Base-by-base conservation (phyloP, 164 flowering plant species). In the Malania oleifera region DNA sequence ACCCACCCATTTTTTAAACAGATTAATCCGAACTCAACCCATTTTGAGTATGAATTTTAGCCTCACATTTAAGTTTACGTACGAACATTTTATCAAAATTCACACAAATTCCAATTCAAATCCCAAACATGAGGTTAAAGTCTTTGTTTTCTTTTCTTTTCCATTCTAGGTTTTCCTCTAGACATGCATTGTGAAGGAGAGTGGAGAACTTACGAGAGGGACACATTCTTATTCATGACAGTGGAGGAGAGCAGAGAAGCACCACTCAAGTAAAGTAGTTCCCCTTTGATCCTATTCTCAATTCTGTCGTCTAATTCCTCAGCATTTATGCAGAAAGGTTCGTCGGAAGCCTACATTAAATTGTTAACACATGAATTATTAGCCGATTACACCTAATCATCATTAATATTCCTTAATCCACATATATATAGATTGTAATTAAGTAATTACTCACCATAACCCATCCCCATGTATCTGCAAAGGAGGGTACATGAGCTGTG, bases 401-500 rank as follows among this genome's bases (percentile, higher is more conserved):
- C 18, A 18, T 10, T 5, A 43, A 12, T 43, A 39, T 43, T 17
- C 5, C 17, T 4, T 5, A 18, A 12, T 43, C 1, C 1, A 5
- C 46, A 4, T 34, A 12, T 34, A 34, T n/a, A n/a, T n/a, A n/a
- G n/a, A n/a, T n/a, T n/a, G 10, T 43, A 1, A 10, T 4, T 17
- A 43, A 24, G 0, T 17, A 5, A 1, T 24, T 50, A 57, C 77
- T 61, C 63, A 90, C 97, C 83, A 87, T 86, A 39, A 90, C 91
- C 97, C 97, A 91, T 39, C 97, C 97, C 97, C 97, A 91, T 8
- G 87, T 84, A 63, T 91, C 96, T 7, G 87, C 97, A 65, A 82
- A 91, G 28, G 97, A 88, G 17, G 97, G 96, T 24, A 91, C 81
- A 67, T 91, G 93, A 63, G 93, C 93, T 0, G 93, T 78, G 70